Evolutionary conservation across 352 stramenopile genomes (phyloP), one percentile per base, ranked within the genome.

Genomic region (Pythium sp.): DNA sequence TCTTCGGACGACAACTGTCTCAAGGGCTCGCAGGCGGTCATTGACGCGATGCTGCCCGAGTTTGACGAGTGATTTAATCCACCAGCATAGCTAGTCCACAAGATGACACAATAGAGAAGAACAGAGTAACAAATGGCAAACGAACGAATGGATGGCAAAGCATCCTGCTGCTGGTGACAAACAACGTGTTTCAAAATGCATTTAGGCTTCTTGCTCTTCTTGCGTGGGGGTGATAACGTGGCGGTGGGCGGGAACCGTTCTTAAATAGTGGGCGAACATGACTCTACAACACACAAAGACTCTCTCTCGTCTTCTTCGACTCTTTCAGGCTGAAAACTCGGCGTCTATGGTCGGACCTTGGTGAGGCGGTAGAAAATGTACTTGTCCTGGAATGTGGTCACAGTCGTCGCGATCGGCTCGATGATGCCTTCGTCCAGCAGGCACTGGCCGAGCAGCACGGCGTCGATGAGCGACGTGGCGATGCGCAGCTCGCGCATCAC

Each of bases 281-380:
- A 51, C 36, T 51, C 43, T 51, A 51, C 32, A 41, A 67, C 58
- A 64, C 61, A 68, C 58, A 65, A 18, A 58, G 55, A 15, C 38
- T 11, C 5, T 55, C 2, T 24, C 26, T 34, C 55, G 24, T 60
- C 55, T 36, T 51, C 43, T 51, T 49, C 15, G 41, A 49, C 41
- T 49, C 2, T n/a, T 11, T 51, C 43, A 51, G 5, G 43, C 30
- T 32, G 30, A 5, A 43, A 51, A 51, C 43, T 51, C 43, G 24
- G 2, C 2, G 18, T 58, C 74, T 79, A 89, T 64, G 73, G 66
- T 28, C 69, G 72, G 41, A 84, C 72, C 47, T 81, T 78, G 20
- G 75, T 85, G 60, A 95, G 76, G 28, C 88, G 83, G 65, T 94
- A 95, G 72, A 95, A 93, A 46, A 93, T 83, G 67, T 93, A 94